phyloP scores from a whole-genome alignment of 345 rosid genomes.

The Aquilaria yunnanensis region DNA sequence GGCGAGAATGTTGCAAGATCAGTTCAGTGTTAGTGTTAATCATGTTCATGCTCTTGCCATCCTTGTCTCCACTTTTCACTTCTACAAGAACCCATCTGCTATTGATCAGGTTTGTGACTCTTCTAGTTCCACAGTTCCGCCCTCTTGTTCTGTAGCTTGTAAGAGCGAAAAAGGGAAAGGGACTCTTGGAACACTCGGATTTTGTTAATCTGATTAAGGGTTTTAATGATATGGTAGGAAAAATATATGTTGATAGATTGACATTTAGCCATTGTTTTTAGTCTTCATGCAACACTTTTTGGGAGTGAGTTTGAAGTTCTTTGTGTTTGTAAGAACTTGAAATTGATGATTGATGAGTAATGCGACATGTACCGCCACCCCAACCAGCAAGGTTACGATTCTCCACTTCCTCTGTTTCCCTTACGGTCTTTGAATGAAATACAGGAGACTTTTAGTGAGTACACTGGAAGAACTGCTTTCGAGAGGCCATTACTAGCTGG shows the following conservation, averaged over 20 bases:
- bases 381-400: neutral
- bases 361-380: too few relatives aligned
- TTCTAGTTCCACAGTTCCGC: slow-evolving; percentile 1
- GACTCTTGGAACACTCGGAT: neutral
- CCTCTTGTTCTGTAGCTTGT: neutral
- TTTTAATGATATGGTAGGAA: neutral
- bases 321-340: neutral
- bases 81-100: slow-evolving; percentile 88
- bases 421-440: slow-evolving; percentile 16
- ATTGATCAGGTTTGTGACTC: slow-evolving; percentile 78
- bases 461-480: slow-evolving; percentile 92
- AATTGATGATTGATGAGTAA: neutral
- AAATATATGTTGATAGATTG: neutral
- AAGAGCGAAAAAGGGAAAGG: neutral
- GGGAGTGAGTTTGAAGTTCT: neutral
- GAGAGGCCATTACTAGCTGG: slow-evolving; percentile 96
- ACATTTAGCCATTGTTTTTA: slow-evolving; percentile 1
- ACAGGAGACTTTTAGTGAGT: slow-evolving; percentile 95
- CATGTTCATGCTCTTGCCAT: slow-evolving; percentile 98
- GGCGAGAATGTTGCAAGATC: slow-evolving; percentile 98
- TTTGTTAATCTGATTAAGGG: neutral
- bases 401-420: neutral
- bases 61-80: slow-evolving; percentile 95
- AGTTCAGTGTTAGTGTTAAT: slow-evolving; percentile 91
- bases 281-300: neutral